Base-by-base conservation (phyloP, 441 rosid species). In the Syzygium syzygioides region DNA sequence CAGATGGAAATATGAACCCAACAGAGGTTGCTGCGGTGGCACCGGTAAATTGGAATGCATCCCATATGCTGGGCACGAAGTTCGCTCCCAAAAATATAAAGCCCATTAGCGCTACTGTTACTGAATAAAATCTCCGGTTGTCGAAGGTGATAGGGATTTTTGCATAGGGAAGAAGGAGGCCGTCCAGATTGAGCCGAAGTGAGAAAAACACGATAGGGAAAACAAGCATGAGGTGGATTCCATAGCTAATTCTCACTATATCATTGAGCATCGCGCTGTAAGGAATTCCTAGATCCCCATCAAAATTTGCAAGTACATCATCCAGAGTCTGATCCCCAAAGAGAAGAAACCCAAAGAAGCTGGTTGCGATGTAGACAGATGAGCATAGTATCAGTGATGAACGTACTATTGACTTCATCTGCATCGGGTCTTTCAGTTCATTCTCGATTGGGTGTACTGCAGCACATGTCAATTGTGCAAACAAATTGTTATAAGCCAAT, bases 381-480 rank as follows among this genome's bases (percentile, higher is more conserved):
- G 94, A 86, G 92, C 98, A 94, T 55, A 95, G 84, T 60, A 79
- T 32, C 79, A 95, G 94, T 45, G 96, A 95, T 34, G 93, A 84
- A 30, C 90, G 89, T 79, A 94, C 96, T 86, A 95, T 94, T 1
- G 93, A 91, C 91, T 94, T 95, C 96, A 95, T 94, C 86, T 94
- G 95, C 25, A 90, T 62, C 17, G 94, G 89, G 59, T 94, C 98
- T 66, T 87, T 91, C 89, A 95, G 93, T 89, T 95, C 98, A 89
- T 94, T 95, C 91, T 93, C 94, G 50, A 94, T 94, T 8, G 95
- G 96, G 79, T 94, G 96, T 88, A 95, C 98, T 95, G 95, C 92
- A 92, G 52, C 62, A 79, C 26, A 71, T 71, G 66, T 19, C 48
- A 68, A 55, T 55, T 9, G 56, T 19, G 37, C 62, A 37, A 79